Evolutionary conservation across 2,329 filamentous ascomycete genomes (phyloP), one percentile per base, ranked within the genome.

Genomic region (Tolypocladium ovalisporum): DNA sequence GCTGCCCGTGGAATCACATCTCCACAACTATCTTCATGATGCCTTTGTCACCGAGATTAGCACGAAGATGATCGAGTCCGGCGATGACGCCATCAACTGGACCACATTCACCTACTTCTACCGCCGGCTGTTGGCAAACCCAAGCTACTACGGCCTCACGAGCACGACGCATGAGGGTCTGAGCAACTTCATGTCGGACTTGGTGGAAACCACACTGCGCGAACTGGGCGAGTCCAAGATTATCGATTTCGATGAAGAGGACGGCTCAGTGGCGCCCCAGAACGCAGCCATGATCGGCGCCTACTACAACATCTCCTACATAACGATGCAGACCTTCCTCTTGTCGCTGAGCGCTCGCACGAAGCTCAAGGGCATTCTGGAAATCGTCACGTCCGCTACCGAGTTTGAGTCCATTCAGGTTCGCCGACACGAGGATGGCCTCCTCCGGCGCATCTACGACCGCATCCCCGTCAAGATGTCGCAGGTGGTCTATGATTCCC

Each of bases 21-120:
- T 99, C 36, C 89, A 96, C 68, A 86, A 89, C 57, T 96, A 91
- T 71, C 79, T 99, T 37, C 90, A 96, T 65, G 95, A 99, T 73
- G 92, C 91, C 1, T 97, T 99, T 65, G 93, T 99, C 51, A 92
- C 93, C 0, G 94, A 99, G 73, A 91, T 97, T 66, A 97, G 91
- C 77, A 96, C 91, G 22, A 93, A 91, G 77, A 96, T 92, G 71
- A 94, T 99, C 60, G 85, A 90, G 66, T 96, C 92, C 15, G 96
- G 91, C 17, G 94, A 97, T 65, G 93, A 97, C 74, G 94, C 93
- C 13, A 92, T 99, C 64, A 95, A 96, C 73, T 99, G 94, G 94
- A 90, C 91, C 40, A 97, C 94, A 0, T 97, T 97, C 70, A 97
- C 93, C 13, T 99, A 96, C 76, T 97, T 97, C 75, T 99, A 99